Evolutionary conservation across 805 yeast species (phyloP).

Genomic region (Kockiozyma suomiensis): DNA sequence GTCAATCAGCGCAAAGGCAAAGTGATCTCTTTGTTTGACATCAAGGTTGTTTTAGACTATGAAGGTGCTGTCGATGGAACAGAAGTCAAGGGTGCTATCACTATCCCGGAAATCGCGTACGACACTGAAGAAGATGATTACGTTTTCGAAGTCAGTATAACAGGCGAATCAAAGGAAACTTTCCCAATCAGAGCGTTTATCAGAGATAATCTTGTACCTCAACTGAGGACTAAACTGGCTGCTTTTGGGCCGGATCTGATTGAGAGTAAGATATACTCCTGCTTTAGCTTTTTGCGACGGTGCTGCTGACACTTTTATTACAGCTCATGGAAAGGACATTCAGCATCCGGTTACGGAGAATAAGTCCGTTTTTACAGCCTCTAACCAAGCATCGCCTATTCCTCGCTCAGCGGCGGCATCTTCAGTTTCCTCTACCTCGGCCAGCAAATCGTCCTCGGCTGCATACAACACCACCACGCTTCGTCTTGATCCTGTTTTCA

Average conservation of each 20-base stretch:
- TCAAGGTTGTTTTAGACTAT: slow-evolving; percentile 65
- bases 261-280: slow-evolving; percentile 42
- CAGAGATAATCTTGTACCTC: slow-evolving; percentile 65
- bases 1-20: slow-evolving; percentile 97
- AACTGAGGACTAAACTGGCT: slow-evolving; percentile 61
- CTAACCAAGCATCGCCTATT: slow-evolving; percentile 38
- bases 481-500: slow-evolving; percentile 76
- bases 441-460: slow-evolving; percentile 28
- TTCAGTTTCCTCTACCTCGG: slow-evolving; percentile 17
- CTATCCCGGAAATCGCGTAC: slow-evolving; percentile 90
- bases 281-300: too few relatives aligned
- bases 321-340: slow-evolving; percentile 75
- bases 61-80: slow-evolving; percentile 50
- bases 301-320: not conserved
- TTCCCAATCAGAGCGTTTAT: slow-evolving; percentile 54
- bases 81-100: slow-evolving; percentile 67
- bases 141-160: slow-evolving; percentile 76
- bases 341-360: slow-evolving; percentile 76
- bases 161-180: slow-evolving; percentile 52
- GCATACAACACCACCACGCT: slow-evolving; percentile 81
- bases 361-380: slow-evolving; percentile 58
- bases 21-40: slow-evolving; percentile 86
- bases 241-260: slow-evolving; percentile 80
- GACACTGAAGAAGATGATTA: slow-evolving; percentile 84
- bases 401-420: slow-evolving; percentile 23